Evolutionary conservation across 164 flowering plant species (phyloP).

Genomic region (Magnolia sinica): DNA sequence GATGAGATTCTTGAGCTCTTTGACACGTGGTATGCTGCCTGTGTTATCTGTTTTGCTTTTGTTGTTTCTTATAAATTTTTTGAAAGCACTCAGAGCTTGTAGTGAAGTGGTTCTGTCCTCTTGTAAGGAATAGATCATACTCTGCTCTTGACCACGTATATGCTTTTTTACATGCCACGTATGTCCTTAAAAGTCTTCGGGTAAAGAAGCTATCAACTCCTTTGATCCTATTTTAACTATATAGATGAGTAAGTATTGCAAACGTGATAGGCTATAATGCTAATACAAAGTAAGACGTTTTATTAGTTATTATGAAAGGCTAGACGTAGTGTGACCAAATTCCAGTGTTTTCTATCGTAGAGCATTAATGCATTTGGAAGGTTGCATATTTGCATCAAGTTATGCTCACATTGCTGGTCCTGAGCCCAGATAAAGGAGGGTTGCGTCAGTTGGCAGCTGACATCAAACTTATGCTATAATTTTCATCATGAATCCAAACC

Average conservation of each 20-base stretch:
- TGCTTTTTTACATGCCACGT: background rate
- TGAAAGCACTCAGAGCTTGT: background rate
- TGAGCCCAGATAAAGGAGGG: no score
- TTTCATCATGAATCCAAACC: no score
- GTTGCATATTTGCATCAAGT: no score
- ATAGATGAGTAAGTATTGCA: background rate
- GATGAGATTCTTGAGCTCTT: constrained; percentile 25
- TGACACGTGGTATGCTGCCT: constrained; percentile 18
- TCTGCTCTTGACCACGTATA: background rate
- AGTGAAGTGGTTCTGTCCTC: background rate
- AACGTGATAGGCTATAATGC: no score
- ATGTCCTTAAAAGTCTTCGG: background rate
- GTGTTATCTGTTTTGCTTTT: background rate
- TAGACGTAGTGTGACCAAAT: no score
- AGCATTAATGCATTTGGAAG: no score
- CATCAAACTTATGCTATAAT: no score
- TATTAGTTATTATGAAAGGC: no score
- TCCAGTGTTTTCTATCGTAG: no score
- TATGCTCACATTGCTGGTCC: no score
- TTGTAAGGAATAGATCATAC: background rate
- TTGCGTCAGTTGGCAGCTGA: no score
- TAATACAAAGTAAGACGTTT: no score
- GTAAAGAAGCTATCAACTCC: background rate
- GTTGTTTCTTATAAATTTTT: background rate
- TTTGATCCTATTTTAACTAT: background rate